phyloP scores from a whole-genome alignment of 257 asterid genomes.

The Lavandula angustifolia region DNA sequence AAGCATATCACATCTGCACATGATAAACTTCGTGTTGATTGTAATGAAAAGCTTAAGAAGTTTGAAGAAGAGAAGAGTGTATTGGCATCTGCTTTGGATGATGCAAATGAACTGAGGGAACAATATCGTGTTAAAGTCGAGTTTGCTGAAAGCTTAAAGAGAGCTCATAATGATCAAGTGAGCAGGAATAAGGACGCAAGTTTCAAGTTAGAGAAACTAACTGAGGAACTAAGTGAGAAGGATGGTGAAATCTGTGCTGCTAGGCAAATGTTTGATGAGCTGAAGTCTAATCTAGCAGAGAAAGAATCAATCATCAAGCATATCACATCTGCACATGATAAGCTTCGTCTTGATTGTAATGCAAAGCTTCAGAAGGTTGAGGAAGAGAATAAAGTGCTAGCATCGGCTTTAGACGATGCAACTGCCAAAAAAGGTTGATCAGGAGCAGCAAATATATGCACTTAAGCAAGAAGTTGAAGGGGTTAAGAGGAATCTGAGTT shows the following conservation, averaged over 20 bases:
- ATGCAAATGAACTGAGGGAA: conserved; percentile 42
- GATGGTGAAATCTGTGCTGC: conserved; percentile 47
- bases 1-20: conserved; percentile 52
- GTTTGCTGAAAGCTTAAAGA: conserved; percentile 62
- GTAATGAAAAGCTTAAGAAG: conserved; percentile 48
- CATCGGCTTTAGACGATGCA: conserved; percentile 68
- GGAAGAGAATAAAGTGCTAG: conserved; percentile 60
- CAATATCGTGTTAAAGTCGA: conserved; percentile 38
- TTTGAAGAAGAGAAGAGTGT: conserved; percentile 61
- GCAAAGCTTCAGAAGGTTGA: conserved; percentile 54
- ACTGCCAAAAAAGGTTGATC: conserved; percentile 55
- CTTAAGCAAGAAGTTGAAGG: conserved; percentile 62
- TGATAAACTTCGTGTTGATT: conserved; percentile 64
- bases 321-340: conserved; percentile 57
- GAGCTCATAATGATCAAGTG: conserved; percentile 59
- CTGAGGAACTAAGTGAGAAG: conserved; percentile 50
- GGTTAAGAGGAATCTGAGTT: conserved; percentile 41
- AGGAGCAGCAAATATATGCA: conserved; percentile 48
- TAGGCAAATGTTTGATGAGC: conserved; percentile 43
- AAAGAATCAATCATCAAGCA: conserved; percentile 60
- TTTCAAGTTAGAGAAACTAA: conserved; percentile 56
- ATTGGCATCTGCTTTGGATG: conserved; percentile 64
- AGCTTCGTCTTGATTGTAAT: conserved; percentile 54
- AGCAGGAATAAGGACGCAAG: conserved; percentile 59
- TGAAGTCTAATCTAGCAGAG: conserved; percentile 51